A percentile compares a stretch with the other conserved stretches of the same genome.
Evolutionary conservation across 768 basidiomycete species (phyloP).

Genomic region (Tulasnella sp.): DNA sequence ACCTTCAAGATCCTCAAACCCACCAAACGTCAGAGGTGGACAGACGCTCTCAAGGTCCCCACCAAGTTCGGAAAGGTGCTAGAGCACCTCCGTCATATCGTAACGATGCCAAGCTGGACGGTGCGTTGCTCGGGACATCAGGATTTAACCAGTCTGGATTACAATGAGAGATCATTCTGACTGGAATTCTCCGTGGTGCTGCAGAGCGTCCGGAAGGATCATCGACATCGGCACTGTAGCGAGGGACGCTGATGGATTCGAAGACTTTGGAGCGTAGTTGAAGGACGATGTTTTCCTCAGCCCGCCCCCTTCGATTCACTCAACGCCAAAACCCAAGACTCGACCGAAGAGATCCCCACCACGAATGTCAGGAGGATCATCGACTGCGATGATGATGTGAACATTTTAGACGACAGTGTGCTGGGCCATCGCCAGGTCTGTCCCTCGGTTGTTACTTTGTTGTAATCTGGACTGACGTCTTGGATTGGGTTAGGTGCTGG

Average conservation of each 20-base stretch:
- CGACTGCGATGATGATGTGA: background rate
- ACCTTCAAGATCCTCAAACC: background rate
- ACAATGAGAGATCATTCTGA: background rate
- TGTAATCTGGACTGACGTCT: slow-evolving; percentile 2
- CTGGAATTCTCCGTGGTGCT: background rate
- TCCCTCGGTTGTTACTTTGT: background rate
- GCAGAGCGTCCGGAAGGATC: slow-evolving; percentile 19
- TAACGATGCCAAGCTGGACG: slow-evolving; percentile 13
- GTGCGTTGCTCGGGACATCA: background rate
- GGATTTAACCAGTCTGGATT: background rate
- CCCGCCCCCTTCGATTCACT: background rate
- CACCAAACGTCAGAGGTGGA: background rate
- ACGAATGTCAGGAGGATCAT: background rate
- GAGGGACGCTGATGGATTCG: slow-evolving; percentile 20
- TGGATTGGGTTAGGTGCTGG: background rate
- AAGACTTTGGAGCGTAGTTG: slow-evolving; percentile 20
- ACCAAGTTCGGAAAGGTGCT: background rate
- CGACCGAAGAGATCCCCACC: background rate
- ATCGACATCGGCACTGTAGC: slow-evolving; percentile 9
- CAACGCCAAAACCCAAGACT: slow-evolving; percentile 5
- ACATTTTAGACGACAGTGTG: background rate
- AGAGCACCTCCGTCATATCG: slow-evolving; percentile 13
- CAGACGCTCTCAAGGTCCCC: background rate
- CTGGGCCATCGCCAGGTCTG: background rate
- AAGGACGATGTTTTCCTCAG: slow-evolving; percentile 13